Percentiles rank a stretch among this genome's conserved stretches.
Evolutionary conservation across 2,329 filamentous ascomycete genomes (phyloP).

Genomic region (Arthrobotrys iridis): DNA sequence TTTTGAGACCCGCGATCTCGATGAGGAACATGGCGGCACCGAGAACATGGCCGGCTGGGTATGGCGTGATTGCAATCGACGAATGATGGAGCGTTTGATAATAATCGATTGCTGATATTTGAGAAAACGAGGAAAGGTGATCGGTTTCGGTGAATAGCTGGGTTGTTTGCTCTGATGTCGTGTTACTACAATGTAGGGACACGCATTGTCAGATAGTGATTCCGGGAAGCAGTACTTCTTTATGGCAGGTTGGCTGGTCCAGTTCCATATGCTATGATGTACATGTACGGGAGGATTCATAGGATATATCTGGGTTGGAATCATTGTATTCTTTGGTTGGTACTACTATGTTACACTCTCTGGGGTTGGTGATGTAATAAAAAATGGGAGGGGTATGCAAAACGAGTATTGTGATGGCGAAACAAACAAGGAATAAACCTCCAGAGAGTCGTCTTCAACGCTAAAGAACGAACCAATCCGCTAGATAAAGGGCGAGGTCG

Average conservation of each 20-base stretch:
- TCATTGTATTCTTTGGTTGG: constrained; percentile 46
- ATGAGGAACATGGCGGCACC: constrained; percentile 98
- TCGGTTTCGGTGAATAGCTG: constrained; percentile 91
- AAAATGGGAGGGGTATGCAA: constrained; percentile 15
- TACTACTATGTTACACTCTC: constrained; percentile 55
- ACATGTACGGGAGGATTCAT: constrained; percentile 40
- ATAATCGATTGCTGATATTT: constrained; percentile 97
- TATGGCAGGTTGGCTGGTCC: constrained; percentile 7
- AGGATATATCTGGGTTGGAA: constrained; percentile 25
- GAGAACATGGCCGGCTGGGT: constrained; percentile 96
- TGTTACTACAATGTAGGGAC: constrained; percentile 68
- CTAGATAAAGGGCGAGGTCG: neutral
- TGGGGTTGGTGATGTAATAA: neutral
- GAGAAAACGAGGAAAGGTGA: constrained; percentile 88
- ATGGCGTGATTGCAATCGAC: constrained; percentile 94
- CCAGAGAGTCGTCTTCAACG: constrained; percentile 13
- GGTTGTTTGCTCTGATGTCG: constrained; percentile 68
- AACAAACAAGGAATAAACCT: constrained; percentile 3
- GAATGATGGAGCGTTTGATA: constrained; percentile 97
- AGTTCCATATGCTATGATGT: constrained; percentile 41
- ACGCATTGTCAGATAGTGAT: constrained; percentile 72
- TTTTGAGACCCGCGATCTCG: constrained; percentile 94
- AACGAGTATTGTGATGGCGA: neutral
- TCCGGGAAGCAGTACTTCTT: constrained; percentile 57
- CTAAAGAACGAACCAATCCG: constrained; percentile 18